These are phyloP conservation scores for Penicillium occitanis DNA, from an alignment of 2,329 filamentous ascomycete genomes.

Conservation along the genomic window DNA sequence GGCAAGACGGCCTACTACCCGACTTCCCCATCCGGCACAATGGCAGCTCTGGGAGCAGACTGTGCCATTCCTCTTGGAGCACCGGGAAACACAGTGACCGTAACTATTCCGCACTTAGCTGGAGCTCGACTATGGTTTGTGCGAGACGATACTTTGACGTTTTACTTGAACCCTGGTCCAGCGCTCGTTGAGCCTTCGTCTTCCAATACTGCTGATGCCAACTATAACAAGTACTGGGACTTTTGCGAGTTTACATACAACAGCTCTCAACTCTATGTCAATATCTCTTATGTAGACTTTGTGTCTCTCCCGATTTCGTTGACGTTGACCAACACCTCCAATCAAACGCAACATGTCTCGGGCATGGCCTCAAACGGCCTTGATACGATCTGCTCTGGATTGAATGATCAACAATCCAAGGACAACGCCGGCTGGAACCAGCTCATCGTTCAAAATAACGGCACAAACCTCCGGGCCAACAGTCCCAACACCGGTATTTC, in stretches of 20 bases:
- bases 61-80: conserved; percentile 64
- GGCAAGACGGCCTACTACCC: conserved; percentile 67
- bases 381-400: conserved; percentile 53
- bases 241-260: conserved; percentile 72
- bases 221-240: conserved; percentile 62
- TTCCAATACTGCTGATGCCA: conserved; percentile 63
- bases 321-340: conserved; percentile 47
- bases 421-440: conserved; percentile 64
- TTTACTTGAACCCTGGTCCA: conserved; percentile 69
- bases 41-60: conserved; percentile 54
- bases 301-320: conserved; percentile 63
- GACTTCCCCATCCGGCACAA: conserved; percentile 54
- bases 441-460: conserved; percentile 52
- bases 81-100: conserved; percentile 58
- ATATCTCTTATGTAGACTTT: conserved; percentile 76
- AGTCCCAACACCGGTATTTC: conserved; percentile 47
- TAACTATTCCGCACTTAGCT: conserved; percentile 68
- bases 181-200: conserved; percentile 73
- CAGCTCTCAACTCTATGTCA: conserved; percentile 60
- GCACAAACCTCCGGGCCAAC: conserved; percentile 42
- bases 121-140: conserved; percentile 73
- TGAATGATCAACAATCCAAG: conserved; percentile 55
- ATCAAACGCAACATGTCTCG: conserved; percentile 52
- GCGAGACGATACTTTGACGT: conserved; percentile 60
- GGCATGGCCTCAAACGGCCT: conserved; percentile 62